A percentile compares a stretch with the other conserved stretches of the same genome.
Conservation (phyloP, 2,329 filamentous ascomycete species). For the Hortaea werneckii region DNA sequence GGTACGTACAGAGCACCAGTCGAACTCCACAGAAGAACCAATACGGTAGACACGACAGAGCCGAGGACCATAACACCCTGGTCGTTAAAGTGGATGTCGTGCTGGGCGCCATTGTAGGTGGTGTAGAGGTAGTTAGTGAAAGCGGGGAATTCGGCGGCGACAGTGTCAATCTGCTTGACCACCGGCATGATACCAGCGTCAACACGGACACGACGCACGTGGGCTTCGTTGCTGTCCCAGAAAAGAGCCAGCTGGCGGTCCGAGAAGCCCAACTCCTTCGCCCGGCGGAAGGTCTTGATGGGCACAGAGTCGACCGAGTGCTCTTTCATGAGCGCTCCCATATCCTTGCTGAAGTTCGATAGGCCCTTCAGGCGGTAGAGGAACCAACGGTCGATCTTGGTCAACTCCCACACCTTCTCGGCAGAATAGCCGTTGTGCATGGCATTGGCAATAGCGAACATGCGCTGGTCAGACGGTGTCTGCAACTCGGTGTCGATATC, state of each 20-base stretch:
- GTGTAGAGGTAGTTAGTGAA: conserved; percentile 94
- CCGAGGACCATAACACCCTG: conserved; percentile 93
- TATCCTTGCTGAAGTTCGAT: conserved; percentile 68
- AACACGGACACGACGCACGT: conserved; percentile 72
- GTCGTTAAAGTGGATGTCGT: conserved; percentile 76
- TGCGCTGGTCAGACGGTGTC: conserved; percentile 90
- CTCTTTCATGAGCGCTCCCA: conserved; percentile 47
- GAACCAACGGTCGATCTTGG: conserved; percentile 99
- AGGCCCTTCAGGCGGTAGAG: conserved; percentile 81
- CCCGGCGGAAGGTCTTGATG: conserved; percentile 60
- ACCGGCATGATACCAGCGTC: conserved; percentile 78
- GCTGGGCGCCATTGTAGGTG: conserved; percentile 85
- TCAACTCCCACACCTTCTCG: conserved; percentile 96
- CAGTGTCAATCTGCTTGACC: conserved; percentile 97
- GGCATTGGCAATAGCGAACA: conserved; percentile 95
- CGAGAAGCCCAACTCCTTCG: conserved; percentile 89
- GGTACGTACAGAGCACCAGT: conserved; percentile 95
- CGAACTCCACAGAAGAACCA: conserved; percentile 94
- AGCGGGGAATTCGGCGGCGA: conserved; percentile 91
- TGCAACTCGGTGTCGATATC: conserved; percentile 94
- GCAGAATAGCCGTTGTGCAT: conserved; percentile 92
- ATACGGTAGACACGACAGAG: conserved; percentile 94
- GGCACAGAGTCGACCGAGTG: conserved; percentile 58
- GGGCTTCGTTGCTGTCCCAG: conserved; percentile 88
- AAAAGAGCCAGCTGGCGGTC: conserved; percentile 91